phyloP scores from a whole-genome alignment of 2,329 filamentous ascomycete species.

The Alternaria gaisen region DNA sequence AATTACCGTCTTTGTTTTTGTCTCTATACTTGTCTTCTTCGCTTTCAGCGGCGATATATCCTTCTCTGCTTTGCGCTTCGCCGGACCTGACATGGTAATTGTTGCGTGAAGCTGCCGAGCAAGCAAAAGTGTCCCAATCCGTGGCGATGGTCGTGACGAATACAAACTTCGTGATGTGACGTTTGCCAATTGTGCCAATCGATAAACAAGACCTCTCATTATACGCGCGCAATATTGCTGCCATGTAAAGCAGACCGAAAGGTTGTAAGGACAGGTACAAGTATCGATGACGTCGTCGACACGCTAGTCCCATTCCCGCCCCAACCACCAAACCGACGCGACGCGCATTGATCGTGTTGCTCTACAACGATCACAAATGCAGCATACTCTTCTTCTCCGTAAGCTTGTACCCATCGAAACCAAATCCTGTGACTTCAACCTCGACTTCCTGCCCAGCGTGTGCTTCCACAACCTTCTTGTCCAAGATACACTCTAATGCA shows the following conservation, averaged over 20 bases:
- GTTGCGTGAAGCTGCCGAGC: slow-evolving; percentile 21
- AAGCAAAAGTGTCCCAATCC: not conserved
- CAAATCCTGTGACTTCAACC: slow-evolving; percentile 7
- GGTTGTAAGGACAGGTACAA: not conserved
- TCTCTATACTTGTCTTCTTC: slow-evolving; percentile 26
- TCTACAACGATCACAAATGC: not conserved
- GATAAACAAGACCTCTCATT: slow-evolving; percentile 2
- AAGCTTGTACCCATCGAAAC: slow-evolving; percentile 5
- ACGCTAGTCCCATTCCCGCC: slow-evolving; percentile 6
- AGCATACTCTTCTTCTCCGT: not conserved
- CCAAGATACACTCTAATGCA: slow-evolving; percentile 37
- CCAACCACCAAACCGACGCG: not conserved
- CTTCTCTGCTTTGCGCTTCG: slow-evolving; percentile 43
- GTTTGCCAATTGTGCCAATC: not conserved
- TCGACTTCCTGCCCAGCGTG: not conserved
- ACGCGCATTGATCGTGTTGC: not conserved
- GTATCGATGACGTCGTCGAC: slow-evolving; percentile 16
- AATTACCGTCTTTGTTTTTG: slow-evolving; percentile 34
- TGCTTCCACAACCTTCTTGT: slow-evolving; percentile 18
- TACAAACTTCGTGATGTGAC: not conserved
- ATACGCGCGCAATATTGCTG: not conserved
- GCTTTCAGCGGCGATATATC: slow-evolving; percentile 20
- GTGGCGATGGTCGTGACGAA: not conserved
- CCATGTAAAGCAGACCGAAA: not conserved
- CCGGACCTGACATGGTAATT: slow-evolving; percentile 30